Evolutionary conservation across 2,329 filamentous ascomycete genomes (phyloP).

Genomic region (Stagonosporopsis vannaccii): DNA sequence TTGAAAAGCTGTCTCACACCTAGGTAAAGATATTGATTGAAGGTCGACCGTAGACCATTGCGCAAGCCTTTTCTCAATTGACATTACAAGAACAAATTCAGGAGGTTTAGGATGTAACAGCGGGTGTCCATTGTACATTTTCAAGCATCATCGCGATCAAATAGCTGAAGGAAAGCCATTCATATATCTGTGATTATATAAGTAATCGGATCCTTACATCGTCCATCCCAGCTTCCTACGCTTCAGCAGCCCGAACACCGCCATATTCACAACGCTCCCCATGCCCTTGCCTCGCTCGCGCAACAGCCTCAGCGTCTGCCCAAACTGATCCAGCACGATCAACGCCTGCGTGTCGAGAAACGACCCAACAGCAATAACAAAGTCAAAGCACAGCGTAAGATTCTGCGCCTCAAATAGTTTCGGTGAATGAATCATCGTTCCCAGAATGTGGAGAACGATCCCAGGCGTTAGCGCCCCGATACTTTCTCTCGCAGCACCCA

Average conservation of each 20-base stretch:
- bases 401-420: background rate
- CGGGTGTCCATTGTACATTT: too few relatives aligned
- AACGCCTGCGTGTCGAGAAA: background rate
- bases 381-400: slow-evolving; percentile 7
- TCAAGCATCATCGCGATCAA: too few relatives aligned
- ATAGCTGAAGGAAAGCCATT: too few relatives aligned
- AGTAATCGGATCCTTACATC: background rate
- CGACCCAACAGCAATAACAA: slow-evolving; percentile 6
- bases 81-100: too few relatives aligned
- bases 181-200: too few relatives aligned
- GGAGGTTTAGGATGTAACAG: too few relatives aligned
- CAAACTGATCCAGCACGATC: background rate
- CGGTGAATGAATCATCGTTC: background rate
- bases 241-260: slow-evolving; percentile 1
- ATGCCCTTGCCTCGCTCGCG: background rate
- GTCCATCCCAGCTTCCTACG: background rate
- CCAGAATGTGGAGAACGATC: slow-evolving; percentile 3
- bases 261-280: background rate
- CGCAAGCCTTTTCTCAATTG: too few relatives aligned
- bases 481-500: background rate
- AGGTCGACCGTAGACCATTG: too few relatives aligned
- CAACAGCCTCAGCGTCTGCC: background rate
- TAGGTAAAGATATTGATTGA: background rate
- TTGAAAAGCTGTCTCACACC: background rate
- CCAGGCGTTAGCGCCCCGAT: slow-evolving; percentile 1